phyloP scores from a whole-genome alignment of 2,329 filamentous ascomycete species.

The Tolypocladium inflatum region DNA sequence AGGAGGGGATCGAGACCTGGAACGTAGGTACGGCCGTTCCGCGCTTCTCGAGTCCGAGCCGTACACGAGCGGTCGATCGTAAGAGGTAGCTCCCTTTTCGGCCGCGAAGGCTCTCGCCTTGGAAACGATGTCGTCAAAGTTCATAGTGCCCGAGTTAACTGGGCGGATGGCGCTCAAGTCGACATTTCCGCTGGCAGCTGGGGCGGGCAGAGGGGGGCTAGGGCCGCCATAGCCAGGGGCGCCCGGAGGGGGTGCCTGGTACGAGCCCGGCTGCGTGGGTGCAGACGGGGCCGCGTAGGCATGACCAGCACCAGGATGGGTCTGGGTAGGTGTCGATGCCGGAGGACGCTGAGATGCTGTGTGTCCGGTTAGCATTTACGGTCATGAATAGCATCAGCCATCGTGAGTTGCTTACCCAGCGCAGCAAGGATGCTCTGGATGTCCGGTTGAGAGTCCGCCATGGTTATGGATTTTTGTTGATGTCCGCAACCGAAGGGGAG shows the following conservation, averaged over 20 bases:
- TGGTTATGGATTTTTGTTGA: slow-evolving; percentile 7
- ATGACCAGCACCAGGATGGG: slow-evolving; percentile 26
- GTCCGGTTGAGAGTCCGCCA: slow-evolving; percentile 29
- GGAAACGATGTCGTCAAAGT: slow-evolving; percentile 74
- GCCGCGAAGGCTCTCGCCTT: slow-evolving; percentile 76
- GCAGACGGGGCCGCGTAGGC: slow-evolving; percentile 29
- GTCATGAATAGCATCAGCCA: too few species aligned
- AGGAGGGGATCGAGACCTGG: slow-evolving; percentile 65
- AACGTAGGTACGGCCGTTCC: slow-evolving; percentile 49
- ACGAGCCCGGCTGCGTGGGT: slow-evolving; percentile 21
- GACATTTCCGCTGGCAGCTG: slow-evolving; percentile 64
- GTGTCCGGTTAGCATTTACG: background rate
- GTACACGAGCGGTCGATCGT: slow-evolving; percentile 46
- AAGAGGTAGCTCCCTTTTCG: slow-evolving; percentile 61
- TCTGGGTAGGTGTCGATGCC: slow-evolving; percentile 31
- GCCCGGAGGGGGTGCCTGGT: slow-evolving; percentile 27
- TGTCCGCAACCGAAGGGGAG: background rate
- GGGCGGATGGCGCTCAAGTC: slow-evolving; percentile 76
- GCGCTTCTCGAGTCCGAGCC: slow-evolving; percentile 22
- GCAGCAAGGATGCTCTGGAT: slow-evolving; percentile 40
- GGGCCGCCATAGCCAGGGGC: slow-evolving; percentile 26
- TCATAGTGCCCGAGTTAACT: slow-evolving; percentile 70
- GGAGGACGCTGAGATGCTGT: slow-evolving; percentile 35
- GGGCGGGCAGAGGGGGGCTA: slow-evolving; percentile 50
- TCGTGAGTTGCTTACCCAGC: slow-evolving; percentile 28